Conservation (phyloP, 1,139 yeast species). For the Suhomyces bokatorum region DNA sequence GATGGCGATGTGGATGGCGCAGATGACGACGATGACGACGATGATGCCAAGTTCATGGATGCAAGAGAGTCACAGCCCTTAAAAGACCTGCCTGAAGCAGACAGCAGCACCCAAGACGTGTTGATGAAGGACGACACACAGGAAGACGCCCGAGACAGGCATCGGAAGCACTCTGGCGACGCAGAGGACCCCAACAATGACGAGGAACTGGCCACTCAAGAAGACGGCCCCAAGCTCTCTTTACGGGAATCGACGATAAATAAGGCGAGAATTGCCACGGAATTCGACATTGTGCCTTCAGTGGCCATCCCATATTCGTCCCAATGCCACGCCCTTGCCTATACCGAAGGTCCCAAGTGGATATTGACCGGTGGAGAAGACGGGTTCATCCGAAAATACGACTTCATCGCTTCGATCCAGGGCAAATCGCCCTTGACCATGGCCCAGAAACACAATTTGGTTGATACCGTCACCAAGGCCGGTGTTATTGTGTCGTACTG, state of each 20-base stretch:
- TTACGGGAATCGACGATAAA: conserved; percentile 40
- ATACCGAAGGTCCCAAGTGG: conserved; percentile 84
- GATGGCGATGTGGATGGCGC: conserved; percentile 16
- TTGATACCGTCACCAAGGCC: conserved; percentile 80
- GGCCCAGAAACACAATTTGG: conserved; percentile 86
- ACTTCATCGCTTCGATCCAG: conserved; percentile 79
- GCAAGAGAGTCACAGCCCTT: conserved; percentile 10
- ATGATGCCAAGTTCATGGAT: conserved; percentile 12
- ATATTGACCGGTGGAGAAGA: conserved; percentile 95
- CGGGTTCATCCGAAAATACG: conserved; percentile 88
- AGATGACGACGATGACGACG: conserved; percentile 18
- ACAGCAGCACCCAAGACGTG: conserved; percentile 10
- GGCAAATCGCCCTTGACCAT: conserved; percentile 90
- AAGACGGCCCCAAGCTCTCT: conserved; percentile 15
- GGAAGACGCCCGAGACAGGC: conserved; percentile 13
- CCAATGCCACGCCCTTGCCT: conserved; percentile 73
- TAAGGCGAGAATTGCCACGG: conserved; percentile 47
- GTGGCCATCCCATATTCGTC: conserved; percentile 74
- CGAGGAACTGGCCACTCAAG: conserved; percentile 2
- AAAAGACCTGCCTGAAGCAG: conserved; percentile 6
- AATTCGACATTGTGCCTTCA: conserved; percentile 62
- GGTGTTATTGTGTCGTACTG: conserved; percentile 85
- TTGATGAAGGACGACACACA: conserved; percentile 14
- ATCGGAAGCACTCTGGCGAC: conserved; percentile 12
- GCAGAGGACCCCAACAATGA: conserved; percentile 16